Conservation (phyloP, 1,139 yeast genomes). For the Kodamaea plutei region DNA sequence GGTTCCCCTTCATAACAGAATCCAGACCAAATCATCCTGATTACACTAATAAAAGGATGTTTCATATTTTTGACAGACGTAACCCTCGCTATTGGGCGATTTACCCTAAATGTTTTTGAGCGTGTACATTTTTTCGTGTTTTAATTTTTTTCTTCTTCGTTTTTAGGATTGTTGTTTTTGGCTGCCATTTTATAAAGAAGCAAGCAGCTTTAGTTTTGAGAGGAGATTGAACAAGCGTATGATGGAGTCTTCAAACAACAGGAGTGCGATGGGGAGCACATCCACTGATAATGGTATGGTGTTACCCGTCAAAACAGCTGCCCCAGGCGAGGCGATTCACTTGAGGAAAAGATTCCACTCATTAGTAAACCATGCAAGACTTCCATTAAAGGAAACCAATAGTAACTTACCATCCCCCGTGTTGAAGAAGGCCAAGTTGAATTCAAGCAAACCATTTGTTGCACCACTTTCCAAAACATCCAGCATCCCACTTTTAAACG, state of each 20-base stretch:
- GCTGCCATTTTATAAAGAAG: slow-evolving; percentile 2
- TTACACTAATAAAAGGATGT: too few species aligned
- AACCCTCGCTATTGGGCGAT: too few species aligned
- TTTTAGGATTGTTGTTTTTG: slow-evolving; percentile 4
- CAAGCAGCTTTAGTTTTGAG: neutral
- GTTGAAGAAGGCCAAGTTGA: slow-evolving; percentile 27
- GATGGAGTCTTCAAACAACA: slow-evolving; percentile 7
- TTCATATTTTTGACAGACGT: too few species aligned
- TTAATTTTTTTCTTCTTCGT: slow-evolving; percentile 1
- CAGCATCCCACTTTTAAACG: slow-evolving; percentile 2
- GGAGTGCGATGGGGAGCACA: too few species aligned
- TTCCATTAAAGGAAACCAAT: slow-evolving; percentile 42
- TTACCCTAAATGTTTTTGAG: too few species aligned
- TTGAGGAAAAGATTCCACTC: slow-evolving; percentile 13
- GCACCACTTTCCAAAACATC: slow-evolving; percentile 1
- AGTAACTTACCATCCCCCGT: slow-evolving; percentile 41
- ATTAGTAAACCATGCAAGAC: slow-evolving; percentile 20
- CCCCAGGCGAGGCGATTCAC: slow-evolving; percentile 6
- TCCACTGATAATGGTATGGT: slow-evolving; percentile 1
- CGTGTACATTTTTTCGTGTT: slow-evolving; percentile 3
- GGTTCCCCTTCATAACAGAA: too few species aligned
- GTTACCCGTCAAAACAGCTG: slow-evolving; percentile 3
- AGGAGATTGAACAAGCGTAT: slow-evolving; percentile 1
- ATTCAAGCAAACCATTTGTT: slow-evolving; percentile 3
- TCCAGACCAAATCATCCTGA: too few species aligned